Evolutionary conservation across 192 early-diverging fungal species (phyloP).

Genomic region (Coemansia sp.): DNA sequence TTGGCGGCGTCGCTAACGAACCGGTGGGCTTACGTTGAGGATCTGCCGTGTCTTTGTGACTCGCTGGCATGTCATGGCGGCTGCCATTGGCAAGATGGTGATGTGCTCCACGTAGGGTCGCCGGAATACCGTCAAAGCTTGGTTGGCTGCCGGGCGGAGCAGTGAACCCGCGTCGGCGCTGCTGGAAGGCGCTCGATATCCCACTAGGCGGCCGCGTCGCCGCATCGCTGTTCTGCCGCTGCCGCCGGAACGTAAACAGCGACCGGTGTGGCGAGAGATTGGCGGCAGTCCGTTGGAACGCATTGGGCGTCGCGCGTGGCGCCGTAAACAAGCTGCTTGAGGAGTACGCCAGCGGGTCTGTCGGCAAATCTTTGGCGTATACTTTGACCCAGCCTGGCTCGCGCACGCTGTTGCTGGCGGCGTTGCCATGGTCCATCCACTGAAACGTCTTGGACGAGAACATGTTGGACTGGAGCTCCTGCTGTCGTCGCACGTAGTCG

Average conservation of each 20-base stretch:
- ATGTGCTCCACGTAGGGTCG: background rate
- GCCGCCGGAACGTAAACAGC: constrained; percentile 34
- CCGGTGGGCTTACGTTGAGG: background rate
- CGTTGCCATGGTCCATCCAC: constrained; percentile 38
- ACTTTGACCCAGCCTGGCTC: constrained; percentile 40
- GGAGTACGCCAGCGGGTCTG: constrained; percentile 39
- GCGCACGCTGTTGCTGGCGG: constrained; percentile 8
- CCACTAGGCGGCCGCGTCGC: constrained; percentile 35
- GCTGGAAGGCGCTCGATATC: constrained; percentile 21
- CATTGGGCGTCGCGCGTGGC: constrained; percentile 9
- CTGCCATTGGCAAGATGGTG: background rate
- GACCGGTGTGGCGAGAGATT: constrained; percentile 30
- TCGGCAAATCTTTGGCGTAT: constrained; percentile 17
- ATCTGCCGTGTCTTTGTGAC: background rate
- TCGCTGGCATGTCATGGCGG: background rate
- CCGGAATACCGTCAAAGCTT: background rate
- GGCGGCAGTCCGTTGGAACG: constrained; percentile 37
- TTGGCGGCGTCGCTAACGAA: background rate
- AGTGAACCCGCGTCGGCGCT: constrained; percentile 40
- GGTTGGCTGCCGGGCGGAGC: constrained; percentile 31
- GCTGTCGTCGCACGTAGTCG: constrained; percentile 54
- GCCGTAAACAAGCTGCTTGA: constrained; percentile 45
- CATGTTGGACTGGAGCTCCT: constrained; percentile 45
- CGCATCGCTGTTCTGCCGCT: constrained; percentile 43
- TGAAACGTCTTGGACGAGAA: constrained; percentile 47